Percentiles rank a stretch among this genome's conserved stretches.
These are phyloP conservation scores for Crithidia brevicula DNA, from an alignment of 208 protist species.

Conservation along the genomic window DNA sequence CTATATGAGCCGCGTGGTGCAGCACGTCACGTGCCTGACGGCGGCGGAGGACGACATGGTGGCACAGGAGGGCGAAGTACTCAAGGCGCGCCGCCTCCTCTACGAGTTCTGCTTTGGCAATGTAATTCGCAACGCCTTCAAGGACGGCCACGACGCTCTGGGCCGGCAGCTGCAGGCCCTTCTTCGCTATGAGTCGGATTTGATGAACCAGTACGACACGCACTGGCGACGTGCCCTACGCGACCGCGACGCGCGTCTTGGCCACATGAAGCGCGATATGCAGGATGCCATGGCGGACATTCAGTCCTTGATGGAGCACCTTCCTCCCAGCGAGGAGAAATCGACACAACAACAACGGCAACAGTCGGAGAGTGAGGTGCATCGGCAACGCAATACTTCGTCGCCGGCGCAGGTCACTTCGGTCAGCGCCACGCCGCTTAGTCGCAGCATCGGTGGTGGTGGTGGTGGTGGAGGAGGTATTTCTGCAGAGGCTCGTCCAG, in stretches of 20 bases:
- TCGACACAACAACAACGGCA: neutral
- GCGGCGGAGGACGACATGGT: slow-evolving; percentile 52
- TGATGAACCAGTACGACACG: slow-evolving; percentile 73
- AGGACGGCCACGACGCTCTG: slow-evolving; percentile 39
- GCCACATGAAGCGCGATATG: slow-evolving; percentile 68
- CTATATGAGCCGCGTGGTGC: slow-evolving; percentile 66
- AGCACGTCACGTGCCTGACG: slow-evolving; percentile 67
- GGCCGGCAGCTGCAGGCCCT: slow-evolving; percentile 46
- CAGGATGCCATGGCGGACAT: slow-evolving; percentile 70
- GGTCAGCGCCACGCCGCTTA: slow-evolving; percentile 5
- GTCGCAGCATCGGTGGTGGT: neutral
- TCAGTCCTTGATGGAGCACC: slow-evolving; percentile 60
- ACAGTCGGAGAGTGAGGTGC: neutral
- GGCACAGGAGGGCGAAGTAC: slow-evolving; percentile 65
- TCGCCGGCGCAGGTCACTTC: neutral
- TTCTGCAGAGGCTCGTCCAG: slow-evolving; percentile 1
- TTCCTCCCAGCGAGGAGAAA: slow-evolving; percentile 9
- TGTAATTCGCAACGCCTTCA: slow-evolving; percentile 38
- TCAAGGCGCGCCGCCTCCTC: slow-evolving; percentile 75
- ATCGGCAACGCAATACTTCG: neutral
- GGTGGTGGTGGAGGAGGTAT: neutral
- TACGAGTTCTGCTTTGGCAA: slow-evolving; percentile 80
- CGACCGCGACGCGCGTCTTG: slow-evolving; percentile 50
- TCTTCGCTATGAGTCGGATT: slow-evolving; percentile 35
- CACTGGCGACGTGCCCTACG: slow-evolving; percentile 66